Evolutionary conservation across 208 protist species (phyloP), one percentile per base, ranked within the genome.

Genomic region (Strigomonas culicis): DNA sequence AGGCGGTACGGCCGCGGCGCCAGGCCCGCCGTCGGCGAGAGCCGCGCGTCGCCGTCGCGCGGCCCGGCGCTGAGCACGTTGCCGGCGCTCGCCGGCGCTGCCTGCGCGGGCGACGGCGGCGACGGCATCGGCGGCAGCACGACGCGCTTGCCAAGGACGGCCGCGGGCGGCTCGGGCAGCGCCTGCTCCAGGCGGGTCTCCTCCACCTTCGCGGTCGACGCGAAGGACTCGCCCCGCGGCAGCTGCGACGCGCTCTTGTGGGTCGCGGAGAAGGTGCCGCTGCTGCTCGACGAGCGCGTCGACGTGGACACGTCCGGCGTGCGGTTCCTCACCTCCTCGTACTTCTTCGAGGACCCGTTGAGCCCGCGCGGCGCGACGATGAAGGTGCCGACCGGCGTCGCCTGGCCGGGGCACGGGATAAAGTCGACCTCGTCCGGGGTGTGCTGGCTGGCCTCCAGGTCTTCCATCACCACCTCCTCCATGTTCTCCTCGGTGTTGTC

Each of bases 1-100:
- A 17, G 36, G 11, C 22, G 22, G 19, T 39, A 17, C 8, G 49
- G 32, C 7, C 53, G 66, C 21, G 77, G 69, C n/a, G 44, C 53
- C 63, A 90, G 81, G 36, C 90, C 87, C 19, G 63, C 50, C 39
- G 84, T 63, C 1, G 81, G 61, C 83, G 80, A 90, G 44, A 80
- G 82, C 2, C 44, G 52, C 36, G 80, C 44, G 22, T 28, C 46
- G 8, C 66, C 68, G 36, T 28, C 59, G 57, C 21, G 63, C 43
- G 0, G 31, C 21, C 7, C 39, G 36, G 53, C 56, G 70, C n/a
- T 4, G 1, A 22, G 22, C 22, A 13, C 4, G 1, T 8, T 3
- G n/a, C 19, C 32, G 43, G 10, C 1, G 10, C 24, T 60, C 31
- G 11, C 43, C 32, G 24, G 56, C 15, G n/a, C n/a, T n/a, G n/a